phyloP scores from a whole-genome alignment of 257 asterid species.

The Solanum peruvianum region DNA sequence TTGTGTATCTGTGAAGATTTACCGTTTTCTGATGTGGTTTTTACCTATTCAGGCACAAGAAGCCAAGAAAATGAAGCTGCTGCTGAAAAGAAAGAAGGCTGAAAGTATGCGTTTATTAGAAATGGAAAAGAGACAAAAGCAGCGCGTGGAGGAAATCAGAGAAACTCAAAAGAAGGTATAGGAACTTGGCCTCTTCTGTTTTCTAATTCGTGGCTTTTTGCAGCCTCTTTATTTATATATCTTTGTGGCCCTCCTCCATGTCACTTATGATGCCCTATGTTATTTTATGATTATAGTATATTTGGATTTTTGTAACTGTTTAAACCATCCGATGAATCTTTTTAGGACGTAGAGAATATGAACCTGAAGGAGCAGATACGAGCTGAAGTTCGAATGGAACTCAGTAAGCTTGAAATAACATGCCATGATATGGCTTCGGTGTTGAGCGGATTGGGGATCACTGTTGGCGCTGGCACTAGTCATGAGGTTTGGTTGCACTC shows the following conservation, averaged over 20 bases:
- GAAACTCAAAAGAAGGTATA: slow-evolving; percentile 68
- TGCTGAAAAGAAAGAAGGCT: slow-evolving; percentile 63
- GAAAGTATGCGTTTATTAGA: slow-evolving; percentile 72
- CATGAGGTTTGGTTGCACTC: slow-evolving; percentile 45
- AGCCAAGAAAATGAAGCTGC: slow-evolving; percentile 41
- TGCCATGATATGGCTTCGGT: slow-evolving; percentile 67
- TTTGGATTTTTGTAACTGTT: neutral
- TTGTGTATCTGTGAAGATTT: neutral
- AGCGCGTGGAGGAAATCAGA: slow-evolving; percentile 82
- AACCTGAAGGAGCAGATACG: slow-evolving; percentile 75
- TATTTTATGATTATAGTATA: neutral
- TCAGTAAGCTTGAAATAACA: slow-evolving; percentile 38
- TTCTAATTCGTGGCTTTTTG: neutral
- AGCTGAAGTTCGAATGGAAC: slow-evolving; percentile 48
- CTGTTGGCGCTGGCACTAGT: slow-evolving; percentile 31
- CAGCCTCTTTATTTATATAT: neutral
- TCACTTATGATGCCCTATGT: neutral
- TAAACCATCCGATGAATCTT: neutral
- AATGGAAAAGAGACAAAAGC: slow-evolving; percentile 89
- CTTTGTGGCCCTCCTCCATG: neutral
- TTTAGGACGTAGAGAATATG: slow-evolving; percentile 82
- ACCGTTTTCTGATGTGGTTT: neutral
- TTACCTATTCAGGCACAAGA: slow-evolving; percentile 63
- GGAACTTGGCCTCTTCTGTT: neutral
- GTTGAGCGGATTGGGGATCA: slow-evolving; percentile 50